Percentiles rank a stretch among this genome's conserved stretches.
phyloP scores from a whole-genome alignment of 176 grass and related monocot species.

The Phoenix dactylifera region DNA sequence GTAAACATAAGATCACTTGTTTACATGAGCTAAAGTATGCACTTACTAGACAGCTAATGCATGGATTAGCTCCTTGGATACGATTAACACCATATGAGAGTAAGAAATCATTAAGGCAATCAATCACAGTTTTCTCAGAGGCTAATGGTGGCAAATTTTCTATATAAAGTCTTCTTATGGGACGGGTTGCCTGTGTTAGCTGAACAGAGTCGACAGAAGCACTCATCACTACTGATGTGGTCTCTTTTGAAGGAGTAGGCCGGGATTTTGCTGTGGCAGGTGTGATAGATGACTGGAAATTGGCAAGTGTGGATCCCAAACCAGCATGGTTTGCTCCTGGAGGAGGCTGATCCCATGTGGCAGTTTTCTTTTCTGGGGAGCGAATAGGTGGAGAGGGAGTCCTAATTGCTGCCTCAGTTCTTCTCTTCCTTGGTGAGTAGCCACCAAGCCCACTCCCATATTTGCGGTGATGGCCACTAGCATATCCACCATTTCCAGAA shows the following conservation, averaged over 20 bases:
- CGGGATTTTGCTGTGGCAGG: conserved; percentile 16
- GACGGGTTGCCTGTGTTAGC: conserved; percentile 82
- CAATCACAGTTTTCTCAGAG: conserved; percentile 66
- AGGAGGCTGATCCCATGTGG: conserved; percentile 86
- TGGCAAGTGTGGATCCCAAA: conserved; percentile 12
- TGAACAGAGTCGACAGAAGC: conserved; percentile 59
- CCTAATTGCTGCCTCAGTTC: conserved; percentile 33
- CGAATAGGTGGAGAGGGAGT: conserved; percentile 13
- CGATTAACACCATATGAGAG: conserved; percentile 32
- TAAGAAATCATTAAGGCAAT: conserved; percentile 73
- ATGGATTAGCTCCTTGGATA: conserved; percentile 58
- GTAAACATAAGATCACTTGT: background rate
- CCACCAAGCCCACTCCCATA: conserved; percentile 58
- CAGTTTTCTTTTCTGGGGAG: conserved; percentile 1
- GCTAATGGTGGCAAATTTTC: conserved; percentile 66
- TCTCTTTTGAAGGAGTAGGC: conserved; percentile 20
- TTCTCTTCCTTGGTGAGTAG: conserved; percentile 85
- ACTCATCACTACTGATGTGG: conserved; percentile 33
- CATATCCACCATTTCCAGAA: conserved; percentile 42
- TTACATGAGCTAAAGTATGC: conserved; percentile 1
- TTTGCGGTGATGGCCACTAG: conserved; percentile 41
- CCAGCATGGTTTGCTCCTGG: conserved; percentile 31
- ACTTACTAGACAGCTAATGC: conserved; percentile 76
- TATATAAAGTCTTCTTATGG: conserved; percentile 65
- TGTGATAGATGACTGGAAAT: conserved; percentile 34